Percentiles rank a stretch among this genome's conserved stretches.
phyloP scores from a whole-genome alignment of 2,329 filamentous ascomycete species.

The Beauveria pseudobassiana region DNA sequence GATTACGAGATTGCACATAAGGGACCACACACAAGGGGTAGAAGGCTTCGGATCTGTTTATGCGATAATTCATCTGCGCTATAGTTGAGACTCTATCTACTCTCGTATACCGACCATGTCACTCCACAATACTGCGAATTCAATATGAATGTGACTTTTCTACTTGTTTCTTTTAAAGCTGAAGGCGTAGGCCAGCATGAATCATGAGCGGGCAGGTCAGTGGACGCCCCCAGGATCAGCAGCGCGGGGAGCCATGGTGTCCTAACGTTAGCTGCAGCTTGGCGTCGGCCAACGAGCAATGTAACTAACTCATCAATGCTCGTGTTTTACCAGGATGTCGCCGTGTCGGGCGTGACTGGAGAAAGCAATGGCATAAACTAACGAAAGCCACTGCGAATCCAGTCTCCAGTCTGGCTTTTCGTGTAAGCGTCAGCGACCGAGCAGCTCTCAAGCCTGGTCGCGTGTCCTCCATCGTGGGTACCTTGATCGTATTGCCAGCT shows the following conservation, averaged over 20 bases:
- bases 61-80: too few relatives aligned
- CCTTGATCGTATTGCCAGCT: background rate
- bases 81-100: too few relatives aligned
- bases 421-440: background rate
- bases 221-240: background rate
- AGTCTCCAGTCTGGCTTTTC: background rate
- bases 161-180: background rate
- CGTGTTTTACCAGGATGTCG: background rate
- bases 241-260: background rate
- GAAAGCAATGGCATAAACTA: background rate
- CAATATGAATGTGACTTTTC: background rate
- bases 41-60: too few relatives aligned
- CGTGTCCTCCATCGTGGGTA: background rate
- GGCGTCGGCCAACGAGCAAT: background rate
- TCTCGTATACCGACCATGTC: too few relatives aligned
- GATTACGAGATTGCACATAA: too few relatives aligned
- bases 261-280: background rate
- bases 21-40: too few relatives aligned
- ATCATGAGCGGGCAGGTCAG: background rate
- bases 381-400: background rate
- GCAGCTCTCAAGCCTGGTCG: background rate
- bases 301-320: background rate
- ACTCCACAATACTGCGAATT: background rate
- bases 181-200: background rate
- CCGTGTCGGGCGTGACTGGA: background rate